Evolutionary conservation across 495 filamentous ascomycete genomes (phyloP).

Genomic region (Penicillium atrosanguineum): DNA sequence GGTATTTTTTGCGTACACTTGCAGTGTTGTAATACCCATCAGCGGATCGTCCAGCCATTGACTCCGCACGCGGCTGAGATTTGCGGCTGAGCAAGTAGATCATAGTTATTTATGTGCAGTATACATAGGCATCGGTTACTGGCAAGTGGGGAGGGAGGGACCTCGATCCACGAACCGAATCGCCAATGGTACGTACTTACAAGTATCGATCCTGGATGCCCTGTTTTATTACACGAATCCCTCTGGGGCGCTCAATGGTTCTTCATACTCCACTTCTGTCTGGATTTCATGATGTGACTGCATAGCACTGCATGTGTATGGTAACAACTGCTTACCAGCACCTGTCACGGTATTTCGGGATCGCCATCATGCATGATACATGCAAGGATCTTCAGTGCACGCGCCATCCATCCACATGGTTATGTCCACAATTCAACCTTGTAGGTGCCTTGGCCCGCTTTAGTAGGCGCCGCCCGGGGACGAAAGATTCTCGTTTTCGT

Average conservation of each 20-base stretch:
- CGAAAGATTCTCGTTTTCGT: neutral
- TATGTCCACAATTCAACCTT: constrained; percentile 6
- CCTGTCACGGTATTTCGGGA: constrained; percentile 15
- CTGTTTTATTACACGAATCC: no score
- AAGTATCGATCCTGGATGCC: neutral
- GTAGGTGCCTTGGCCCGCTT: constrained; percentile 3
- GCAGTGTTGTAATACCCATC: no score
- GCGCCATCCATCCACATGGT: constrained; percentile 8
- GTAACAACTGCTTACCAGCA: constrained; percentile 2
- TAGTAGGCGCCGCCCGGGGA: constrained; percentile 1
- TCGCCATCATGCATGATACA: neutral
- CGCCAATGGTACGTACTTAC: neutral
- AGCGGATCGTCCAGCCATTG: no score
- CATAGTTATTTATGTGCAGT: no score
- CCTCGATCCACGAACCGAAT: constrained; percentile 13
- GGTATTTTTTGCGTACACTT: neutral
- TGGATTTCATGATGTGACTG: no score
- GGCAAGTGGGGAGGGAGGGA: constrained; percentile 3
- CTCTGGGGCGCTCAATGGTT: no score
- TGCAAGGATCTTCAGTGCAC: constrained; percentile 12
- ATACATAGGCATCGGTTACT: neutral
- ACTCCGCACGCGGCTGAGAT: no score
- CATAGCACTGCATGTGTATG: neutral
- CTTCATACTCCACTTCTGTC: no score
- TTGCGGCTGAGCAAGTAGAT: neutral